phyloP scores from a whole-genome alignment of 2,329 filamentous ascomycete genomes.

The Zalaria obscura region DNA sequence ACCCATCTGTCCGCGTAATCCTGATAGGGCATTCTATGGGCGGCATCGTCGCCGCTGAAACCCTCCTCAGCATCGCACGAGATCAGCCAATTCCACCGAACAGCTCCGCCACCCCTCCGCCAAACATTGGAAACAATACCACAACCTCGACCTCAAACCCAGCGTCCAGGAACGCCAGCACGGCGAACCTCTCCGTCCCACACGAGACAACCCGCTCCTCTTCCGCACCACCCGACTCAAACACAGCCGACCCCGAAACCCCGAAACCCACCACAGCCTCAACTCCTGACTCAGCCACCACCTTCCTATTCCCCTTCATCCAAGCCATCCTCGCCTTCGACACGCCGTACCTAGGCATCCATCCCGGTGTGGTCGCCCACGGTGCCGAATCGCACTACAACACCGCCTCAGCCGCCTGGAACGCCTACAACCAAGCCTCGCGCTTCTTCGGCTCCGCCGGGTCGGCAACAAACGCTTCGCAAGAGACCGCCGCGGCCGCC shows the following conservation, averaged over 20 bases:
- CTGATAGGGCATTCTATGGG: conserved; percentile 76
- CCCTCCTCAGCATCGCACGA: conserved; percentile 59
- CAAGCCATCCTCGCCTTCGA: conserved; percentile 86
- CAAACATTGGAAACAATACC: conserved; percentile 6
- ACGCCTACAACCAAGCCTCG: conserved; percentile 50
- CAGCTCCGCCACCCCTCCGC: conserved; percentile 6
- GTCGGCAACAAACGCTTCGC: neutral
- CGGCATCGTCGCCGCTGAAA: conserved; percentile 91
- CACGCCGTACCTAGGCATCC: conserved; percentile 77
- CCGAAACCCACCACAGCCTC: conserved; percentile 15
- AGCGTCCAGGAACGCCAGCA: conserved; percentile 1
- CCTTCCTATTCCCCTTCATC: conserved; percentile 84
- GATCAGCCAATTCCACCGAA: conserved; percentile 38
- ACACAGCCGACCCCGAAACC: neutral
- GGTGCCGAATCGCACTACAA: conserved; percentile 78
- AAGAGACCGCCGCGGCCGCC: conserved; percentile 10
- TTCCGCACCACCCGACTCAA: conserved; percentile 7
- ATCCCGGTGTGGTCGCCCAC: conserved; percentile 70
- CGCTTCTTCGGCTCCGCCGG: conserved; percentile 38
- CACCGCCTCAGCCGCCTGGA: conserved; percentile 54
- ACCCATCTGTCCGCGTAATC: conserved; percentile 69
- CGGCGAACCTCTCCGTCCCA: conserved; percentile 4
- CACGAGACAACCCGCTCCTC: conserved; percentile 2
- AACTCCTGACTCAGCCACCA: conserved; percentile 19
- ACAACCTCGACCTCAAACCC: conserved; percentile 4